phyloP scores from a whole-genome alignment of 192 early-diverging fungal species.

The Phlyctochytrium bullatum region DNA sequence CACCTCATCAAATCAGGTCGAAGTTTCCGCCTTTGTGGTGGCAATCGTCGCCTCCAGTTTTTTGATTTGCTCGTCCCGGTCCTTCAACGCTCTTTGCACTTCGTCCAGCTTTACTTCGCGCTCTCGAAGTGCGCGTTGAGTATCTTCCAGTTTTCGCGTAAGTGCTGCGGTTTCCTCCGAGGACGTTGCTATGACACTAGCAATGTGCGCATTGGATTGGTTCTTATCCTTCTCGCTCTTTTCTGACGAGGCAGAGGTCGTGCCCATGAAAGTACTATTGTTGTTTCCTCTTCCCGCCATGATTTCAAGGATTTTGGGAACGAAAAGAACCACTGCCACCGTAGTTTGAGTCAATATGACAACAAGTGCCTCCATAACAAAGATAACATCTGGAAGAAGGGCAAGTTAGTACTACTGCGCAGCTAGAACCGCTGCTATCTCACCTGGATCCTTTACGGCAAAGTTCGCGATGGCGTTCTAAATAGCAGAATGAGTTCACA shows the following conservation, averaged over 20 bases:
- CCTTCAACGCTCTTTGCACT: not conserved
- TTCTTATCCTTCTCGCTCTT: too few species aligned
- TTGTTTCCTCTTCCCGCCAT: not conserved
- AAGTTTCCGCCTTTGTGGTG: too few species aligned
- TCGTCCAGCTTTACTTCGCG: too few species aligned
- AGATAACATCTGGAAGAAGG: slow-evolving; percentile 5
- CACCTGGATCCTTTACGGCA: slow-evolving; percentile 8
- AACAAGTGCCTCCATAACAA: slow-evolving; percentile 3
- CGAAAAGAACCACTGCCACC: not conserved
- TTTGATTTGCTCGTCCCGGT: not conserved
- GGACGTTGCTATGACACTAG: too few species aligned
- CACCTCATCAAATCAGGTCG: too few species aligned
- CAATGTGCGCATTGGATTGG: too few species aligned
- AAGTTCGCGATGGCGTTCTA: slow-evolving; percentile 8
- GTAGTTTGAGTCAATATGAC: not conserved
- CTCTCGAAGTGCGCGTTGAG: too few species aligned
- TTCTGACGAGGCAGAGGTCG: not conserved
- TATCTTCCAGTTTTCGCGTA: too few species aligned
- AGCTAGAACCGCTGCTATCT: too few species aligned
- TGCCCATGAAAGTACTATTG: not conserved
- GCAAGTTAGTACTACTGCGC: too few species aligned
- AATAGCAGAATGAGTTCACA: not conserved
- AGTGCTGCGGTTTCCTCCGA: too few species aligned
- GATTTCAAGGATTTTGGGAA: not conserved
- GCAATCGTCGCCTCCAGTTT: not conserved